Conservation (phyloP, 2,329 filamentous ascomycete species). For the Neocatenulostroma microsporum region DNA sequence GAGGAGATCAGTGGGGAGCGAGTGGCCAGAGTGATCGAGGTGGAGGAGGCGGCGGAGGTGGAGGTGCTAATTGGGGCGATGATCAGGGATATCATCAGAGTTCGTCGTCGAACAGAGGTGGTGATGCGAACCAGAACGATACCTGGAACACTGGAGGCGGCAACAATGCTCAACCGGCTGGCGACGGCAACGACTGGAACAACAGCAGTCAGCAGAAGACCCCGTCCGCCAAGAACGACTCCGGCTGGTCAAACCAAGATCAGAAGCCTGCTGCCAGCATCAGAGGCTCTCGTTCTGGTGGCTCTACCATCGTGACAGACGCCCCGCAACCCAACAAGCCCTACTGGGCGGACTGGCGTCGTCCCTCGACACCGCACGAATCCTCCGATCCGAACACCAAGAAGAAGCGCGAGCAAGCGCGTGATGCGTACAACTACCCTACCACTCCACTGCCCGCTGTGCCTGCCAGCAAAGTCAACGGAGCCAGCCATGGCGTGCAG, state of each 20-base stretch:
- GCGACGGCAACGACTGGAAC: not conserved
- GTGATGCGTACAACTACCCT: conserved; percentile 25
- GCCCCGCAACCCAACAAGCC: conserved; percentile 20
- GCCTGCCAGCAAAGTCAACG: conserved; percentile 12
- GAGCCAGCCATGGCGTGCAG: conserved; percentile 20
- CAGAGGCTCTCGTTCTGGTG: not conserved
- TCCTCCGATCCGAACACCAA: conserved; percentile 5
- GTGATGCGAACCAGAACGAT: not conserved
- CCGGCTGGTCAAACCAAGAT: not conserved
- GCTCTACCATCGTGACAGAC: not conserved
- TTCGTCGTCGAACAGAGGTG: not conserved
- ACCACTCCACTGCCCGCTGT: conserved; percentile 24
- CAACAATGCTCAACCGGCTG: no score
- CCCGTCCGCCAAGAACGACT: no score
- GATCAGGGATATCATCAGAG: no score
- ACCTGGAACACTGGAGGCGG: no score
- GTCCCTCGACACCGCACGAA: conserved; percentile 4
- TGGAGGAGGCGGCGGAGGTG: no score
- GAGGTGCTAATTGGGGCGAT: conserved; percentile 1
- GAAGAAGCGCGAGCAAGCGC: conserved; percentile 10
- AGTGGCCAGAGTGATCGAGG: no score
- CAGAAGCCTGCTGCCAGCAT: not conserved
- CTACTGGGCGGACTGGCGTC: conserved; percentile 27
- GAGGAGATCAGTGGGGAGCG: conserved; percentile 2
- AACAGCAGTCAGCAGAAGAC: no score